Evolutionary conservation across 306 rosid species (phyloP), one percentile per base, ranked within the genome.

Genomic region (Cucurbita pepo): DNA sequence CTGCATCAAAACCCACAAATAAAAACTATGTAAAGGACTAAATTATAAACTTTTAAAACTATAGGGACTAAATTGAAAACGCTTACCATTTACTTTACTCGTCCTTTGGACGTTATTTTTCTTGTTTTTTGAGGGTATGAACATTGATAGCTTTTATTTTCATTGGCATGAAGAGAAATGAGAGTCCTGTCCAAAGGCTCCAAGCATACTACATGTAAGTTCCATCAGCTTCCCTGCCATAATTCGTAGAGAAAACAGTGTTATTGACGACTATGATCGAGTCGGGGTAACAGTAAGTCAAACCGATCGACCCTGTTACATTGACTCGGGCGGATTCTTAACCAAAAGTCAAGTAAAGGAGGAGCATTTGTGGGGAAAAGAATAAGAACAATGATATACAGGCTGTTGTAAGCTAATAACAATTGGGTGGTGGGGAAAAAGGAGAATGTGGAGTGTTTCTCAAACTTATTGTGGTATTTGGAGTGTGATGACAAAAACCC

Each of bases 171-270:
- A 77, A 79, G 91, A 75, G 84, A 88, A 81, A 65, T 76, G 81
- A 82, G 90, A 87, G 13, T 84, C 84, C 59, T 71, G 86, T 78
- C 95, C 95, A 78, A 92, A 62, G 79, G 86, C 82, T 84, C 91
- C 98, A 72, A 93, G 81, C 96, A 90, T 79, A 52, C 82, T 81
- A 80, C 98, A 93, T 0, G 96, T 86, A 52, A 86, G 80, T 82
- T 93, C 91, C 85, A 87, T 78, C 90, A 92, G 81, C 60, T 83
- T 92, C 79, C 98, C 98, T 92, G 93, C 59, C 81, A 82, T 72
- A 75, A 50, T 50, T 50, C 1, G 76, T 61, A 78, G 78, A 47
- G 19, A 62, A 72, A 10, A 19, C 12, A 15, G 5, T 65, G 50
- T 65, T 44, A 65, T 15, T 47, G n/a, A 55, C 15, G 14, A 15